phyloP scores from a whole-genome alignment of 306 rosid genomes.

The Pyrus communis region DNA sequence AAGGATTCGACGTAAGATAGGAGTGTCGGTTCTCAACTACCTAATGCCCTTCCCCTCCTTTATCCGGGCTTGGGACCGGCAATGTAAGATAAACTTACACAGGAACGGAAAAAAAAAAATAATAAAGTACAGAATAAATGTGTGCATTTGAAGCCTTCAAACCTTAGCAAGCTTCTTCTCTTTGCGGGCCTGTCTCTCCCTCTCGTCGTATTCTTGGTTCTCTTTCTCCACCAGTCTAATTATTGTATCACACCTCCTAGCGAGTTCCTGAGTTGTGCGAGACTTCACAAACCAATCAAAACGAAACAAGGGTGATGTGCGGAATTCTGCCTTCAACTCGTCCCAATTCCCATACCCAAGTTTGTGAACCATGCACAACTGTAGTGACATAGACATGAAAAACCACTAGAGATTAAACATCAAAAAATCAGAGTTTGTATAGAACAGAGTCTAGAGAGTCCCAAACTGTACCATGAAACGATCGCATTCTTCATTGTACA shows the following conservation, averaged over 20 bases:
- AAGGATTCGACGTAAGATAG: no score
- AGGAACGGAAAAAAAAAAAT: no score
- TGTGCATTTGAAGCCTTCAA: neutral
- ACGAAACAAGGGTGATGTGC: slow-evolving; percentile 94
- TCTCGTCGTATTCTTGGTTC: slow-evolving; percentile 91
- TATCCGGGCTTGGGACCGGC: no score
- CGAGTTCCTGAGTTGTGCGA: slow-evolving; percentile 96
- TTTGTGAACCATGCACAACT: slow-evolving; percentile 98
- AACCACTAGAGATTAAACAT: neutral
- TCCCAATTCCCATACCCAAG: slow-evolving; percentile 99
- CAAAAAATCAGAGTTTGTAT: neutral
- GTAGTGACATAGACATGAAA: slow-evolving; percentile 4
- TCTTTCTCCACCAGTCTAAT: slow-evolving; percentile 95
- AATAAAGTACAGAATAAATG: neutral
- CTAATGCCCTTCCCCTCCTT: no score
- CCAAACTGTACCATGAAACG: slow-evolving; percentile 73
- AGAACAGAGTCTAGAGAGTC: neutral
- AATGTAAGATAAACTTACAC: no score
- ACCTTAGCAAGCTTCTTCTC: slow-evolving; percentile 99
- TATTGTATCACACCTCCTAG: slow-evolving; percentile 96
- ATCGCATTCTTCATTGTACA: slow-evolving; percentile 97
- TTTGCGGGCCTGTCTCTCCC: slow-evolving; percentile 98
- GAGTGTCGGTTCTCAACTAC: no score
- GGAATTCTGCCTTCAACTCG: slow-evolving; percentile 92
- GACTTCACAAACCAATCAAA: slow-evolving; percentile 99